Conservation (phyloP, 140 eudicot genomes). For the Bidens hawaiensis region DNA sequence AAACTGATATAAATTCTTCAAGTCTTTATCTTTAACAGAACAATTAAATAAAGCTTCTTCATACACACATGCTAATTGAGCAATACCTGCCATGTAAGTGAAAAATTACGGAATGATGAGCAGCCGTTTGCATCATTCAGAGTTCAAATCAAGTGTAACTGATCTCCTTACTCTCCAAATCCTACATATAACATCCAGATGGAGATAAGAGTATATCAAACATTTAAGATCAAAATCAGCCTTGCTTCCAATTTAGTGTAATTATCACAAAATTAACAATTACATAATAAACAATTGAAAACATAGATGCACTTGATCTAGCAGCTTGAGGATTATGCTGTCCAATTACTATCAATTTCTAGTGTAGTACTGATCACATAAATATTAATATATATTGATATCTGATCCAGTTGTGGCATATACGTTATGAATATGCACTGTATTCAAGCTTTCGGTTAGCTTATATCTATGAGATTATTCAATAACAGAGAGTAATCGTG, state of each 20-base stretch:
- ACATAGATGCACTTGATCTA: neutral
- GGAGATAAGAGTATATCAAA: slow-evolving; percentile 2
- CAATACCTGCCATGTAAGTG: slow-evolving; percentile 45
- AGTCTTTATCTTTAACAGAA: neutral
- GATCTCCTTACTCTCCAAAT: slow-evolving; percentile 11
- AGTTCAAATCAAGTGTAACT: neutral
- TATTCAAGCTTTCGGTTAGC: neutral
- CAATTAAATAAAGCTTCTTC: neutral
- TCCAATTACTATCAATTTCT: neutral
- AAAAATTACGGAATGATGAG: slow-evolving; percentile 26
- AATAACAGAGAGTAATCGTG: neutral
- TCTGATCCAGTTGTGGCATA: neutral
- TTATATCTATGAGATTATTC: neutral
- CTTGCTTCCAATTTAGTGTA: slow-evolving; percentile 8
- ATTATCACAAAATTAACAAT: neutral
- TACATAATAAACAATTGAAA: neutral
- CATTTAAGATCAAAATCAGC: neutral
- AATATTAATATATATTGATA: neutral
- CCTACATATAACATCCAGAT: slow-evolving; percentile 5
- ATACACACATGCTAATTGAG: neutral
- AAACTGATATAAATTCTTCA: slow-evolving; percentile 1
- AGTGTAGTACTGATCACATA: neutral
- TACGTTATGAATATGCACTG: neutral
- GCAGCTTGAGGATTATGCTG: neutral
- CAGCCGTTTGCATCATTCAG: slow-evolving; percentile 58